Evolutionary conservation across 176 grass and related monocot genomes (phyloP).

Genomic region (Calamus simplicifolius): DNA sequence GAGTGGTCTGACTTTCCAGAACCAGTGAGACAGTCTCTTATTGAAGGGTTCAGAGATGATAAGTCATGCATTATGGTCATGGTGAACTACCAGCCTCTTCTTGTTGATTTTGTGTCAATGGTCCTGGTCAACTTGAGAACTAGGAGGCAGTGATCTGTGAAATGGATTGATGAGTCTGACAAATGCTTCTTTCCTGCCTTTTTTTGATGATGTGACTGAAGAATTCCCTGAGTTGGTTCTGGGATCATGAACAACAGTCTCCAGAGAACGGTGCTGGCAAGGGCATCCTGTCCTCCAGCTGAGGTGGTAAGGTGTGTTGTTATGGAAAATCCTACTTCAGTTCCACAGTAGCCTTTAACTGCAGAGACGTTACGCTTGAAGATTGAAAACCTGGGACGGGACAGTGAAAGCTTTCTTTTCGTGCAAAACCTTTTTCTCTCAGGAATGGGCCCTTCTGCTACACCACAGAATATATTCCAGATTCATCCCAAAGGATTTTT

Average conservation of each 20-base stretch:
- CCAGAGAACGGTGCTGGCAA: constrained; percentile 29
- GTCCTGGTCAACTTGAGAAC: constrained; percentile 45
- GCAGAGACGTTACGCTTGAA: constrained; percentile 57
- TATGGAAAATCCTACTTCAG: constrained; percentile 33
- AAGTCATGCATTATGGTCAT: constrained; percentile 46
- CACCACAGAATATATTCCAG: constrained; percentile 44
- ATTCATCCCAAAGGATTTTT: constrained; percentile 63
- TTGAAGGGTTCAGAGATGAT: constrained; percentile 41
- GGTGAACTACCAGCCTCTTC: constrained; percentile 33
- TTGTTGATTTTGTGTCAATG: constrained; percentile 77
- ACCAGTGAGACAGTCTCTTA: constrained; percentile 34
- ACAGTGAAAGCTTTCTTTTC: constrained; percentile 38
- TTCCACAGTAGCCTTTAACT: constrained; percentile 23
- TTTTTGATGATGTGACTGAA: constrained; percentile 41
- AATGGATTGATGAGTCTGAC: constrained; percentile 51
- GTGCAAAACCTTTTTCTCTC: constrained; percentile 54
- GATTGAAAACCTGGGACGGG: constrained; percentile 53
- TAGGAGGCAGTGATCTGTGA: constrained; percentile 51
- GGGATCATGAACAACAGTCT: constrained; percentile 4
- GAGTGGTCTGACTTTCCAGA: constrained; percentile 59
- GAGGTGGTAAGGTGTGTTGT: constrained; percentile 60
- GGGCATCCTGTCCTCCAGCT: constrained; percentile 29
- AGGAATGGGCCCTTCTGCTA: constrained; percentile 64
- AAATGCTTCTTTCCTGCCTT: constrained; percentile 58
- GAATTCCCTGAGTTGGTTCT: constrained; percentile 11